Base-by-base conservation (phyloP, 208 protist genomes). In the Tetramitus jugosus region DNA sequence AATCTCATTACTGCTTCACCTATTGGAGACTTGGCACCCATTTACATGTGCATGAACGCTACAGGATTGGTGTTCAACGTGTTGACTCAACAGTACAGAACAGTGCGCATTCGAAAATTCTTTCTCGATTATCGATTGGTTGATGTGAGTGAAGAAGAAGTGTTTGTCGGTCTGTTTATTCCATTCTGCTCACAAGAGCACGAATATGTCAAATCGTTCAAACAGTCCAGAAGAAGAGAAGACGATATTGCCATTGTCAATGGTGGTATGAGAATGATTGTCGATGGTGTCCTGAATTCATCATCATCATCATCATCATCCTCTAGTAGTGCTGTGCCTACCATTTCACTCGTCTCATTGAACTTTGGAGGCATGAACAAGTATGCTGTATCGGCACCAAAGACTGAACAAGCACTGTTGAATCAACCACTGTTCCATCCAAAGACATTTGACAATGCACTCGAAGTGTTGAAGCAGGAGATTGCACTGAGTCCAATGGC, bases 161-260 rank as follows among this genome's bases (percentile, higher is more conserved):
- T 93, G 10, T 53, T 72, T 46, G 82, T 35, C 26, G 10, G 49
- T 46, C 80, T 37, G 64, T 67, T 71, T 39, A 76, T 26, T 68
- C 46, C 29, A 17, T 6, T 39, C 40, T 43, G 7, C 35, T 13
- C 39, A 33, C 8, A 40, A 13, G 67, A 77, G 40, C 52, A 75
- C 0, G 85, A 93, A 61, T 86, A 83, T 65, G 45, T 89, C 17
- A 31, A 82, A 45, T 76, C 85, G n/a, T 94, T 84, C 68, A 94
- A 94, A 77, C 87, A 91, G 74, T 75, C 87, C 0, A 77, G 85
- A 60, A 72, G 91, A 42, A 80, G 85, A 60, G 89, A 93, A 23
- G 91, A 94, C 78, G 91, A 94, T 80, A 94, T 94, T 79, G 88
- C 89, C n/a, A 92, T 94, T 45, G 88, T 92, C 23, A 90, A 81